Base-by-base conservation (phyloP, 768 basidiomycete species). In the Tricholoma saponaceum region DNA sequence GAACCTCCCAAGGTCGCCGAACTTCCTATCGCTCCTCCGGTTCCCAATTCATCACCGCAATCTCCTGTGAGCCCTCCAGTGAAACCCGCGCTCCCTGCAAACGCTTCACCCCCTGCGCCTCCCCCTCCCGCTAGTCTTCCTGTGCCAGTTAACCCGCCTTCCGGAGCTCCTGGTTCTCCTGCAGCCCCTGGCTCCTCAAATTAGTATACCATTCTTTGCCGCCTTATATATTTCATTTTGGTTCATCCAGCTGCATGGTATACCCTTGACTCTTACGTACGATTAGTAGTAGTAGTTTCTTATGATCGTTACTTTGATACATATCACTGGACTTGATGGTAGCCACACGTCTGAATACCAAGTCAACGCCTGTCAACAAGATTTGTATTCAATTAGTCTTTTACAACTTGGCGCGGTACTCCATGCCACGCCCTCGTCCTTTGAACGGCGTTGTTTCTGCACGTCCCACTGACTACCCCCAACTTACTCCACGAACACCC, bases 401-500 rank as follows among this genome's bases (percentile, higher is more conserved):
- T 37, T 50, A 25, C 22, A 25, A 46, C 4, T 16, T 43, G 41
- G 50, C 41, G 43, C n/a, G 30, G 37, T 58, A 55, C 37, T 25
- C 20, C 35, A 80, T 80, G 79, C 70, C 74, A 33, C 74, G 73
- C 32, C 74, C 77, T 30, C 66, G 65, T 52, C 75, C 76, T 22
- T 64, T 80, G 23, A 65, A 68, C n/a, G 74, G 72, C 55, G 44
- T 74, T 25, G 60, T 72, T 25, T 73, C 76, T 37, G 70, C 71
- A 32, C 62, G 70, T 60, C 58, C 68, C 32, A 61, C 71, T 46
- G 73, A 77, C 50, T 67, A 75, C 56, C 75, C 70, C 56, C 49
- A 60, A 20, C 69, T 81, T 26, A 85, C 83, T 16, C 85, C 85
- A 2, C 75, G 85, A 55, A 86, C 85, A 26, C 85, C 85, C 52